Percentiles rank a stretch among this genome's conserved stretches.
phyloP scores from a whole-genome alignment of 306 rosid species.

The Cicer yamashitae region DNA sequence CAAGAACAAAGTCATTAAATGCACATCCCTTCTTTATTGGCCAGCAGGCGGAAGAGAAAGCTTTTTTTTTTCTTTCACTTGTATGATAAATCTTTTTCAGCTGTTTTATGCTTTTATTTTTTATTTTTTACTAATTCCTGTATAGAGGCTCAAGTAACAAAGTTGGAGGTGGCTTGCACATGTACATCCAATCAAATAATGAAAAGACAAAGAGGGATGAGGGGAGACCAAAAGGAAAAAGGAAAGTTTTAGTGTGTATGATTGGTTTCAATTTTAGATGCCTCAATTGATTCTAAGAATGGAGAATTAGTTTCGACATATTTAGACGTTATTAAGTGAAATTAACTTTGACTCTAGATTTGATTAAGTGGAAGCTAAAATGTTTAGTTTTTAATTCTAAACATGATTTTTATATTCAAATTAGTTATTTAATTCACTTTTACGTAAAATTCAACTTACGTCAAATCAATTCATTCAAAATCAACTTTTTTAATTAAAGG shows the following conservation, averaged over 20 bases:
- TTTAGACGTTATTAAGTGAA: no score
- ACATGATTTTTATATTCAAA: no score
- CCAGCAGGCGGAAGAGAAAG: background rate
- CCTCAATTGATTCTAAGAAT: no score
- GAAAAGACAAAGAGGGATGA: background rate
- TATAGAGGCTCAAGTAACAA: background rate
- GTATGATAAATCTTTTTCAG: slow-evolving; percentile 8
- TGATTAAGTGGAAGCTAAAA: no score
- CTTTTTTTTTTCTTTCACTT: slow-evolving; percentile 12
- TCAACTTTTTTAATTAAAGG: background rate
- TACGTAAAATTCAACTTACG: no score
- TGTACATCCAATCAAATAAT: slow-evolving; percentile 28
- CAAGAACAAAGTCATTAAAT: slow-evolving; percentile 2
- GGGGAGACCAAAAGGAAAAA: slow-evolving; percentile 22
- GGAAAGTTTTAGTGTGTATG: background rate
- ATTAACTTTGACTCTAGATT: no score
- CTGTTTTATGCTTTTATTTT: background rate
- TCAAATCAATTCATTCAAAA: no score
- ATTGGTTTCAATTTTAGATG: no score
- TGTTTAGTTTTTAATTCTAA: no score
- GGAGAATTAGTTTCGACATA: no score
- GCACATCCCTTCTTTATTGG: slow-evolving; percentile 26
- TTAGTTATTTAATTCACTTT: no score
- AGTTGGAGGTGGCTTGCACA: slow-evolving; percentile 2
- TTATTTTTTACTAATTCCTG: background rate